Conservation (phyloP, 1,284 basidiomycete genomes). For the Rhizoctonia solani region DNA sequence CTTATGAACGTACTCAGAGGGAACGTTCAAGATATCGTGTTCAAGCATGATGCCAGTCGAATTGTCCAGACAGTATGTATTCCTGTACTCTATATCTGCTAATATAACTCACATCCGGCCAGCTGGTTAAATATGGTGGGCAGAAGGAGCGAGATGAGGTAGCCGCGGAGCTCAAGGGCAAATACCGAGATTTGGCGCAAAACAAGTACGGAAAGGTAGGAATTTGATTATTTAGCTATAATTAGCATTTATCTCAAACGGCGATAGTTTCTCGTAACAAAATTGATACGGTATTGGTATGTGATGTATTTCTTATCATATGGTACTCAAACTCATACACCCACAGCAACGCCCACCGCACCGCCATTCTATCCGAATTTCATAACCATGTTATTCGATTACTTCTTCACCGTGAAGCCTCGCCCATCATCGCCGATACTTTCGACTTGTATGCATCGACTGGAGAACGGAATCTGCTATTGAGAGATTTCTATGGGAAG, state of each 20-base stretch:
- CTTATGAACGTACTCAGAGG: constrained; percentile 77
- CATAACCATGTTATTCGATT: constrained; percentile 72
- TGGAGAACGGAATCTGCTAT: constrained; percentile 75
- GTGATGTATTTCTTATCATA: too few species aligned
- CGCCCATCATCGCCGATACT: constrained; percentile 78
- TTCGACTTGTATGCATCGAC: constrained; percentile 85
- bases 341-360: constrained; percentile 58
- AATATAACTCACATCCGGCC: neutral
- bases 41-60: constrained; percentile 88
- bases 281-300: constrained; percentile 70
- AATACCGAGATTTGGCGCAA: constrained; percentile 75
- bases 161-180: constrained; percentile 78
- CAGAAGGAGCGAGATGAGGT: constrained; percentile 77
- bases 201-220: constrained; percentile 86
- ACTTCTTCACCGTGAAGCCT: constrained; percentile 80
- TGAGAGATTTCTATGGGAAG: constrained; percentile 87
- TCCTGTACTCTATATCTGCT: neutral
- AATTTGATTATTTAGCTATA: neutral
- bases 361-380: constrained; percentile 75
- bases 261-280: constrained; percentile 76
- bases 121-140: constrained; percentile 79
- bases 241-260: neutral
- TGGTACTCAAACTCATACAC: too few species aligned
- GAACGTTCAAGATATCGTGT: constrained; percentile 78
- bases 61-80: constrained; percentile 73